Evolutionary conservation across 345 rosid species (phyloP), one percentile per base, ranked within the genome.

Genomic region (Ricinus communis): DNA sequence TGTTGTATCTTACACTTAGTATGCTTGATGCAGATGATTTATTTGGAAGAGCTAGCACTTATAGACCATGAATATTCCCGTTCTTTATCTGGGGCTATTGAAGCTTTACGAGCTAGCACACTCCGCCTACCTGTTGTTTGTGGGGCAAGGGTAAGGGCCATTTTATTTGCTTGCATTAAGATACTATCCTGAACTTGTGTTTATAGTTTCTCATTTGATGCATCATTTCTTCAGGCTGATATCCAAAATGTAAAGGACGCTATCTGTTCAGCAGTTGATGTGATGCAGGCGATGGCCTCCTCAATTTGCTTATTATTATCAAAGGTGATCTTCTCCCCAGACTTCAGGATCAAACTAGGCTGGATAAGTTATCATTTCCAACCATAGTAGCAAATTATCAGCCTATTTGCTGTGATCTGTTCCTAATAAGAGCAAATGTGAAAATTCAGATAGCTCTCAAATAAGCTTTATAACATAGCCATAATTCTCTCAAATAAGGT

Each of bases 281-380:
- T 95, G 61, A 85, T 95, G 93, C 97, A 90, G 70, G 88, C 93
- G 57, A 89, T 95, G 93, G 87, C 87, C 43, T 85, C 93, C 69
- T 92, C 97, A 41, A 77, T 92, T 70, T 85, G 88, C 80, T 65
- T 82, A 71, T 76, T 90, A 72, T 73, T 80, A 18, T 75, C 93
- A 53, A 89, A 92, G 97, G 99, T 91, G 46, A 68, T 66, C 24
- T 69, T 40, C 49, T 27, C 15, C 46, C 63, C 21, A 56, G 13
- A 45, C 18, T 19, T 19, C 25, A 43, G n/a, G 24, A 16, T 7
- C 30, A 46, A 27, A 9, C 19, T 15, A 27, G 72, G 38, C 16
- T 41, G 28, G 15, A 5, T 45, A 64, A 25, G 16, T 62, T 45
- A 36, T 64, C 68, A 24, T 40, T 11, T 41, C 50, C 12, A 63